These are phyloP conservation scores for Mucor lusitanicus DNA, from an alignment of 371 early-diverging fungal species.

Conservation along the genomic window DNA sequence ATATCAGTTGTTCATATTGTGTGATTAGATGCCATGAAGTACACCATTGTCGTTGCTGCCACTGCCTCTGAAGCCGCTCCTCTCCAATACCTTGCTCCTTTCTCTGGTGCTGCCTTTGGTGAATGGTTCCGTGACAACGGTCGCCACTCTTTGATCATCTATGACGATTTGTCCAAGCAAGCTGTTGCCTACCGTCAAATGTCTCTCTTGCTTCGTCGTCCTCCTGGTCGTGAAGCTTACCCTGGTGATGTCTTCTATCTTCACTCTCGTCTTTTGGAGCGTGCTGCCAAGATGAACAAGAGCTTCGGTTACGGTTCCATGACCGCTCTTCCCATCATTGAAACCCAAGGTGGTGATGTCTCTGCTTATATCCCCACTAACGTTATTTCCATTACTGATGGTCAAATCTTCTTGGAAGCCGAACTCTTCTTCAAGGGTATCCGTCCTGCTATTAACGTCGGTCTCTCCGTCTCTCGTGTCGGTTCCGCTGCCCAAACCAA, in stretches of 20 bases:
- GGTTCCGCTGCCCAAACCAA: conserved; percentile 98
- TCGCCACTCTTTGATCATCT: conserved; percentile 93
- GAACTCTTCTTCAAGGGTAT: conserved; percentile 98
- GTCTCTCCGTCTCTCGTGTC: conserved; percentile 98
- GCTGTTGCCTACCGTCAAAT: conserved; percentile 98
- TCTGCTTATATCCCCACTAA: conserved; percentile 98
- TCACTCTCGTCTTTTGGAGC: conserved; percentile 96
- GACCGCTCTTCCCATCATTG: conserved; percentile 97
- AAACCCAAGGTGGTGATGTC: conserved; percentile 98
- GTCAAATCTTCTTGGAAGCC: conserved; percentile 91
- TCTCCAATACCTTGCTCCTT: conserved; percentile 95
- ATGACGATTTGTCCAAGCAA: conserved; percentile 97
- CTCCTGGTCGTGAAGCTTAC: conserved; percentile 98
- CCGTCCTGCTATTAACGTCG: conserved; percentile 98
- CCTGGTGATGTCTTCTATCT: conserved; percentile 98
- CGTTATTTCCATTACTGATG: conserved; percentile 98
- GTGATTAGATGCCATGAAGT: conserved; percentile 65
- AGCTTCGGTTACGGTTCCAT: conserved; percentile 90
- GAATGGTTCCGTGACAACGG: conserved; percentile 98
- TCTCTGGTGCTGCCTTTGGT: conserved; percentile 92
- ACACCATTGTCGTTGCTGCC: conserved; percentile 95
- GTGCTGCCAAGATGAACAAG: conserved; percentile 97
- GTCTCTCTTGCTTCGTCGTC: conserved; percentile 96
- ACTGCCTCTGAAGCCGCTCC: conserved; percentile 96
- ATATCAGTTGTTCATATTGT: too few species aligned